phyloP scores from a whole-genome alignment of 2,329 filamentous ascomycete species.

The Ophiostoma himal-ulmi region DNA sequence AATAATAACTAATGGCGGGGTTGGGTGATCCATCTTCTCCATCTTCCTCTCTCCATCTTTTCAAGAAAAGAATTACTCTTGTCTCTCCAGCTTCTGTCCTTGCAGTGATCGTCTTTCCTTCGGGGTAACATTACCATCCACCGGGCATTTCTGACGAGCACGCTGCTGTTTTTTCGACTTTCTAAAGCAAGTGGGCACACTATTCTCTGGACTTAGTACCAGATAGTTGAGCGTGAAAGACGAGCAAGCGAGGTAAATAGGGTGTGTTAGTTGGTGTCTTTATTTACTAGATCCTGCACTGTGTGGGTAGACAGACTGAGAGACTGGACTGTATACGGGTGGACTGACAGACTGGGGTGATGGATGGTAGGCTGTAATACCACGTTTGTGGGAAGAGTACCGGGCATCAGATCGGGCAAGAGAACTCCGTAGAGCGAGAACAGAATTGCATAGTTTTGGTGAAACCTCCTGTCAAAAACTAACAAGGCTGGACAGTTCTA shows the following conservation, averaged over 20 bases:
- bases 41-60: not conserved
- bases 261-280: not conserved
- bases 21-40: conserved; percentile 6
- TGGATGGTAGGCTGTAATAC: not conserved
- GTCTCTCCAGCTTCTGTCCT: not conserved
- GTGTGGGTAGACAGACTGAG: not conserved
- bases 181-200: not conserved
- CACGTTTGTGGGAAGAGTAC: not conserved
- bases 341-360: not conserved
- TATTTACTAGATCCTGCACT: not conserved
- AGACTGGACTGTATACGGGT: not conserved
- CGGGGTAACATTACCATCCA: not conserved
- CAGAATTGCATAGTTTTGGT: too few relatives aligned
- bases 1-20: not conserved
- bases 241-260: not conserved
- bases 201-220: not conserved
- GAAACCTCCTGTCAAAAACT: not conserved
- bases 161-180: conserved; percentile 4
- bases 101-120: not conserved
- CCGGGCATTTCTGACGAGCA: not conserved
- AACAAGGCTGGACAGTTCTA: not conserved
- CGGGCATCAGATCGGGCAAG: not conserved
- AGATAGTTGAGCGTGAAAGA: not conserved
- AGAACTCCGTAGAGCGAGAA: not conserved
- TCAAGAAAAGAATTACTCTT: not conserved